phyloP scores from a whole-genome alignment of 139 green algal species.

The Chlorella sp. region DNA sequence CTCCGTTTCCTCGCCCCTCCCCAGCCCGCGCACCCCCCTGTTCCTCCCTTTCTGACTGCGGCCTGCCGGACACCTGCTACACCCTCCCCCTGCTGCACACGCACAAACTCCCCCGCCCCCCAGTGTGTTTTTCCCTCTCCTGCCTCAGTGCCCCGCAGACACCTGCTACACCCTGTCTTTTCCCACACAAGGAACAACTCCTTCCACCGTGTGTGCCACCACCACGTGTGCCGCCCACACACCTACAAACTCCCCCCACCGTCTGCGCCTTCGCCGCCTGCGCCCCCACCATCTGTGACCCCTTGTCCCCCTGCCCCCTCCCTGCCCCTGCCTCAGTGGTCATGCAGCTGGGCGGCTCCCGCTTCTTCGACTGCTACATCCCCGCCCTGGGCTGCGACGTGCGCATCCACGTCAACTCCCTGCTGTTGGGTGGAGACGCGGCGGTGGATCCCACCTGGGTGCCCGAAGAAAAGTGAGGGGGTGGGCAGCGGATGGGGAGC shows the following conservation, averaged over 20 bases:
- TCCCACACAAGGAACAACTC: background rate
- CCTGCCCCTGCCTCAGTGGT: conserved; percentile 52
- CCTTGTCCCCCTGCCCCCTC: background rate
- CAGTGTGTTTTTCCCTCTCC: too few relatives aligned
- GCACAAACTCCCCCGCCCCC: too few relatives aligned
- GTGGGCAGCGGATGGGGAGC: background rate
- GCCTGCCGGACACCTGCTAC: background rate
- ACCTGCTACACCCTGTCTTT: background rate
- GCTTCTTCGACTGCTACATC: conserved; percentile 84
- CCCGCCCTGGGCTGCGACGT: conserved; percentile 75
- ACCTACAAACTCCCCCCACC: background rate
- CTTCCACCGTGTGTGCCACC: background rate
- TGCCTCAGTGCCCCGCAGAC: too few relatives aligned
- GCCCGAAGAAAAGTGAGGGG: conserved; percentile 8
- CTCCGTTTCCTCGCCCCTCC: too few relatives aligned
- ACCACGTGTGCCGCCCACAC: background rate
- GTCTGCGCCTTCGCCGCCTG: too few relatives aligned
- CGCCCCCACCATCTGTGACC: background rate
- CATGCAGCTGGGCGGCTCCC: conserved; percentile 65
- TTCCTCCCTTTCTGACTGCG: background rate
- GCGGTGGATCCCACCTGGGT: conserved; percentile 19
- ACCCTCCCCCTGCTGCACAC: too few relatives aligned
- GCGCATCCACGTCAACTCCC: conserved; percentile 51
- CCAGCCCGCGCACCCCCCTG: background rate
- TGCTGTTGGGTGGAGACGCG: conserved; percentile 36